Percentiles rank a stretch among this genome's conserved stretches.
These are phyloP conservation scores for Chamaenerion angustifolium DNA, from an alignment of 345 rosid species.

Conservation along the genomic window DNA sequence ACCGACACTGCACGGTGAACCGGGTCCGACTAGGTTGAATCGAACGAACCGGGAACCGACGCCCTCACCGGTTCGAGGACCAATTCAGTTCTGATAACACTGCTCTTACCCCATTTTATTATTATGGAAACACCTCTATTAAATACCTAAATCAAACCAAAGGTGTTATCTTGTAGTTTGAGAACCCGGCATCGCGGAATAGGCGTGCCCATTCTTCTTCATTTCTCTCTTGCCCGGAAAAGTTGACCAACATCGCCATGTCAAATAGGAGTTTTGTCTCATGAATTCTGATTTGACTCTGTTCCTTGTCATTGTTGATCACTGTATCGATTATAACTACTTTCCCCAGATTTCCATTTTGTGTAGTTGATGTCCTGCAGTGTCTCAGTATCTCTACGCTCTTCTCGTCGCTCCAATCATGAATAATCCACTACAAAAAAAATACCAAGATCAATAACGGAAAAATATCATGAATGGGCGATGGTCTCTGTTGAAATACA, in stretches of 20 bases:
- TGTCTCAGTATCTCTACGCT: slow-evolving; percentile 29
- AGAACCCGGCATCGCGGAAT: slow-evolving; percentile 23
- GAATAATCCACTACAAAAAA: slow-evolving; percentile 22
- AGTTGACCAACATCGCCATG: slow-evolving; percentile 20
- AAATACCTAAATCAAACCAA: slow-evolving; percentile 30
- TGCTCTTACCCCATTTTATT: too few relatives aligned
- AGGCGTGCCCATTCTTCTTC: slow-evolving; percentile 31
- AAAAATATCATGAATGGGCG: too few relatives aligned
- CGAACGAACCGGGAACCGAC: too few relatives aligned
- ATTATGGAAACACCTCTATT: slow-evolving; percentile 39
- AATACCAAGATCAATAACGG: too few relatives aligned
- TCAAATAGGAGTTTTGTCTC: slow-evolving; percentile 28
- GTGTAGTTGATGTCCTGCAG: slow-evolving; percentile 20
- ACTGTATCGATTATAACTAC: slow-evolving; percentile 17
- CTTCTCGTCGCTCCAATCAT: slow-evolving; percentile 30
- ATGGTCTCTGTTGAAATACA: too few relatives aligned
- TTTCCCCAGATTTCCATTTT: slow-evolving; percentile 11
- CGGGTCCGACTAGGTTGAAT: too few relatives aligned
- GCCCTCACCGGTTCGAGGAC: too few relatives aligned
- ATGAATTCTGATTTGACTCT: slow-evolving; percentile 5
- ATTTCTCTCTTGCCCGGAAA: slow-evolving; percentile 20
- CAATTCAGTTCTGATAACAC: too few relatives aligned
- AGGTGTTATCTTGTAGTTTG: slow-evolving; percentile 21
- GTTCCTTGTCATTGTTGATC: not conserved
- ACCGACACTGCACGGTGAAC: too few relatives aligned